Conservation (phyloP, 805 yeast genomes). For the Candida nonsorbophila region DNA sequence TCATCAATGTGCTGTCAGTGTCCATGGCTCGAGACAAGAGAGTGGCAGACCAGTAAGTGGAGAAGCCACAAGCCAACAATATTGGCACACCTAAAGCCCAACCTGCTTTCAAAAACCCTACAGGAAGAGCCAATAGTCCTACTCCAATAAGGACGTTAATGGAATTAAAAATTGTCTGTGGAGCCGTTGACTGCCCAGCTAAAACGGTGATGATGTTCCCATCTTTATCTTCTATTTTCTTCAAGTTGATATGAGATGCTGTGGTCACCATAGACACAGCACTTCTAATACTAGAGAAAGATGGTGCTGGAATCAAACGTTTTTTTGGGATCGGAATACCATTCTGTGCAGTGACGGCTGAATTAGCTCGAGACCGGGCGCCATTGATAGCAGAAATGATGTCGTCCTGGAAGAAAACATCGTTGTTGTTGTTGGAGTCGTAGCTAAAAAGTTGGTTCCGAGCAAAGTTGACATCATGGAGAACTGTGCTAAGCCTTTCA, state of each 20-base stretch:
- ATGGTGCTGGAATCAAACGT: slow-evolving; percentile 29
- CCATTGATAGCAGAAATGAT: slow-evolving; percentile 19
- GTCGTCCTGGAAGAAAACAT: slow-evolving; percentile 38
- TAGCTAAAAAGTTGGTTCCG: slow-evolving; percentile 16
- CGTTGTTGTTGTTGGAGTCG: slow-evolving; percentile 15
- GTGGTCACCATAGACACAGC: slow-evolving; percentile 29
- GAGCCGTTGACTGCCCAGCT: slow-evolving; percentile 77
- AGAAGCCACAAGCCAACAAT: slow-evolving; percentile 53
- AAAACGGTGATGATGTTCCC: slow-evolving; percentile 68
- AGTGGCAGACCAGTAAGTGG: slow-evolving; percentile 75
- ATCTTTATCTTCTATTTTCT: slow-evolving; percentile 62
- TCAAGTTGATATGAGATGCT: slow-evolving; percentile 49
- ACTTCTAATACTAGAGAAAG: slow-evolving; percentile 40
- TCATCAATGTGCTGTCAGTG: slow-evolving; percentile 72
- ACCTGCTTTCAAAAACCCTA: slow-evolving; percentile 60
- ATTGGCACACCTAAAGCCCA: slow-evolving; percentile 61
- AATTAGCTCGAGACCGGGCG: slow-evolving; percentile 22
- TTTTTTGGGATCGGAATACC: slow-evolving; percentile 21
- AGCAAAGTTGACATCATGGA: slow-evolving; percentile 26
- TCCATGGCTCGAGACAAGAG: slow-evolving; percentile 71
- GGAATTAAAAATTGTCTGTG: slow-evolving; percentile 74
- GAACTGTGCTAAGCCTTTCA: slow-evolving; percentile 55
- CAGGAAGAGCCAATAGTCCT: slow-evolving; percentile 62
- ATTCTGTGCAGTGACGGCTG: slow-evolving; percentile 7
- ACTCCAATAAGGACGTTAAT: slow-evolving; percentile 66